Percentiles rank a stretch among this genome's conserved stretches.
Evolutionary conservation across 1,139 yeast species (phyloP).

Genomic region (Blastobotrys capitulatus): DNA sequence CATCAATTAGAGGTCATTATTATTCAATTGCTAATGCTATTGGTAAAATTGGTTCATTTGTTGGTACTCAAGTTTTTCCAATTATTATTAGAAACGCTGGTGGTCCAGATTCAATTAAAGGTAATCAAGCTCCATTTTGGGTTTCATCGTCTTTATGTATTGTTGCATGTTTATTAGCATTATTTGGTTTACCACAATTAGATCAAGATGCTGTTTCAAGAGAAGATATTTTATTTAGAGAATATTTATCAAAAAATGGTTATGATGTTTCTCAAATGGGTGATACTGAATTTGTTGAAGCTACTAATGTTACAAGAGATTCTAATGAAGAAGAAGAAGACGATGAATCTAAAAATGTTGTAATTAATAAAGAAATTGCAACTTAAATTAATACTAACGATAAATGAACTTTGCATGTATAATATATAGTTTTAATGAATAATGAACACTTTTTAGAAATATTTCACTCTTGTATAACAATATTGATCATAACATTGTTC

Average conservation of each 20-base stretch:
- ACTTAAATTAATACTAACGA: neutral
- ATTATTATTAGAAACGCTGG: conserved; percentile 49
- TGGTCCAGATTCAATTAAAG: conserved; percentile 40
- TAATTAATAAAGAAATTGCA: neutral
- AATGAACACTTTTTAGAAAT: too few relatives aligned
- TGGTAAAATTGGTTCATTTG: conserved; percentile 90
- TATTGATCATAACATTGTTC: conserved; percentile 62
- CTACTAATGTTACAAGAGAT: neutral
- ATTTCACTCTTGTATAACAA: conserved; percentile 41
- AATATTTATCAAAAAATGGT: conserved; percentile 44
- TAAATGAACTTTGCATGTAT: too few relatives aligned
- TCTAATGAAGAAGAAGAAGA: neutral
- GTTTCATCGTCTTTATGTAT: conserved; percentile 73
- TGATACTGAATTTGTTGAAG: conserved; percentile 15
- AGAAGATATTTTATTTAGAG: conserved; percentile 69
- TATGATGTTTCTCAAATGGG: conserved; percentile 31
- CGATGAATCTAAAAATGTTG: neutral
- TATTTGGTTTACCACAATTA: conserved; percentile 71
- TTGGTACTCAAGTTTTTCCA: conserved; percentile 86
- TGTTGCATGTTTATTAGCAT: conserved; percentile 61
- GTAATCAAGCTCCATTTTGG: conserved; percentile 74
- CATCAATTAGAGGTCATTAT: conserved; percentile 85
- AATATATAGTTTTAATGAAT: too few relatives aligned
- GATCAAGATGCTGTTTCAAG: conserved; percentile 76
- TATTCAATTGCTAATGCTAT: conserved; percentile 88